A percentile compares a stretch with the other conserved stretches of the same genome.
Evolutionary conservation across 768 basidiomycete species (phyloP).

Genomic region (Russula earlei): DNA sequence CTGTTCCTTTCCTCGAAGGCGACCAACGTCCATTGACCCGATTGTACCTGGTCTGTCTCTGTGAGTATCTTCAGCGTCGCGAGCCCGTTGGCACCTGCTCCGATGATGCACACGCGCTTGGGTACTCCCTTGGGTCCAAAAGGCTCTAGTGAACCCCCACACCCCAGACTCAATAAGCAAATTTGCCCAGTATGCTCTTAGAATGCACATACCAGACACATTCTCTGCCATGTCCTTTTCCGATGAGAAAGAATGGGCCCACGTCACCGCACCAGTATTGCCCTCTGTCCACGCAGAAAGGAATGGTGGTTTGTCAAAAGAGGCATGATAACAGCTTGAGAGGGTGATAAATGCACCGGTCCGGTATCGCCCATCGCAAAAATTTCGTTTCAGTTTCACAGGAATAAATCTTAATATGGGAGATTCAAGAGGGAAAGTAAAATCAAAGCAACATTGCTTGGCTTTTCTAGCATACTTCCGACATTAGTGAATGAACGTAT

Average conservation of each 20-base stretch:
- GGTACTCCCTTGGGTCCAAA: neutral
- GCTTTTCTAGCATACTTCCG: too few relatives aligned
- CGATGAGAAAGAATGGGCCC: neutral
- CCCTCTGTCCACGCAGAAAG: neutral
- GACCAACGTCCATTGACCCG: constrained; percentile 51
- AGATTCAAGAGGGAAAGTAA: too few relatives aligned
- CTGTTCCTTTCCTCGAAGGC: constrained; percentile 56
- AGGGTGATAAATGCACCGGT: too few relatives aligned
- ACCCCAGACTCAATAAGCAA: neutral
- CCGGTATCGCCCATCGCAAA: too few relatives aligned
- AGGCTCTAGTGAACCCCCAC: neutral
- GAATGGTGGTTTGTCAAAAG: too few relatives aligned
- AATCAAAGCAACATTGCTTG: too few relatives aligned
- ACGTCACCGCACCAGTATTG: neutral
- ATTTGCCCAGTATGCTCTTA: neutral
- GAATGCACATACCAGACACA: neutral
- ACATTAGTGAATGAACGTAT: too few relatives aligned
- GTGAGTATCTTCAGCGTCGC: constrained; percentile 56
- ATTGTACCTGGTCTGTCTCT: constrained; percentile 47
- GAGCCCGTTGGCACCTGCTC: constrained; percentile 69
- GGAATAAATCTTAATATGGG: too few relatives aligned
- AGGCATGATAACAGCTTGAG: too few relatives aligned
- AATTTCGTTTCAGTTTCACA: too few relatives aligned
- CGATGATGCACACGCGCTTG: constrained; percentile 56
- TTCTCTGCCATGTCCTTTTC: neutral